Conservation (phyloP, 2,329 filamentous ascomycete species). For the Pseudogymnoascus sp. region DNA sequence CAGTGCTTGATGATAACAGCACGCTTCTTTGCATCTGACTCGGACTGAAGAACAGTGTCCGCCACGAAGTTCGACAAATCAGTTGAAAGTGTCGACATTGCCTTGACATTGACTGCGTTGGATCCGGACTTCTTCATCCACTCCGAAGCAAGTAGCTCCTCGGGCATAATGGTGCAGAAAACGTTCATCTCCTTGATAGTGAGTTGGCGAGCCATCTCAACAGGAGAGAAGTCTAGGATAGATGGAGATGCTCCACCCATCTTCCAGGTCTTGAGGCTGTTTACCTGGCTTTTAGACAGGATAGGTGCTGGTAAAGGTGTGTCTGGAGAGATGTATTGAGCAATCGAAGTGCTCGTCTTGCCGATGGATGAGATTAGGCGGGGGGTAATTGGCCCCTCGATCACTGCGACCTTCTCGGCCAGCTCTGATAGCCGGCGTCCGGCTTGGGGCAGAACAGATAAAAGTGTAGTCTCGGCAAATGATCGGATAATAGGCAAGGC, state of each 20-base stretch:
- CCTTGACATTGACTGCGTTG: constrained; percentile 80
- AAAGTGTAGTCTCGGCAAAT: constrained; percentile 72
- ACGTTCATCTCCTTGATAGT: constrained; percentile 87
- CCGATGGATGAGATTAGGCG: constrained; percentile 78
- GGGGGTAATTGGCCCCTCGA: constrained; percentile 69
- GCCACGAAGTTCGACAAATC: constrained; percentile 88
- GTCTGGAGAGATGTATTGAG: constrained; percentile 63
- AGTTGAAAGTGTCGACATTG: constrained; percentile 87
- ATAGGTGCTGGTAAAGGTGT: constrained; percentile 62
- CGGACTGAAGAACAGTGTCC: constrained; percentile 79
- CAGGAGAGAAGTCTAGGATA: constrained; percentile 82
- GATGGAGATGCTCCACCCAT: constrained; percentile 61
- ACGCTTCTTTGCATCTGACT: constrained; percentile 81
- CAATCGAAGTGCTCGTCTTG: constrained; percentile 72
- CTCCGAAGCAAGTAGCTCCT: constrained; percentile 84
- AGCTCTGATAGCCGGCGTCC: constrained; percentile 76
- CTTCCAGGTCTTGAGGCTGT: constrained; percentile 66
- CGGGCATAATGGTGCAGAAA: constrained; percentile 85
- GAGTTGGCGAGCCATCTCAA: constrained; percentile 86
- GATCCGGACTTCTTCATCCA: constrained; percentile 85
- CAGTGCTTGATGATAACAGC: constrained; percentile 91
- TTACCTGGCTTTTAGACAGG: constrained; percentile 69
- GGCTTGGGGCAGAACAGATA: constrained; percentile 62
- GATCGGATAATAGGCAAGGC: constrained; percentile 69
- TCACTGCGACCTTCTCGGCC: constrained; percentile 67